A percentile compares a stretch with the other conserved stretches of the same genome.
Evolutionary conservation across 2,329 filamentous ascomycete genomes (phyloP).

Genomic region (Tolypocladium cylindrosporum): DNA sequence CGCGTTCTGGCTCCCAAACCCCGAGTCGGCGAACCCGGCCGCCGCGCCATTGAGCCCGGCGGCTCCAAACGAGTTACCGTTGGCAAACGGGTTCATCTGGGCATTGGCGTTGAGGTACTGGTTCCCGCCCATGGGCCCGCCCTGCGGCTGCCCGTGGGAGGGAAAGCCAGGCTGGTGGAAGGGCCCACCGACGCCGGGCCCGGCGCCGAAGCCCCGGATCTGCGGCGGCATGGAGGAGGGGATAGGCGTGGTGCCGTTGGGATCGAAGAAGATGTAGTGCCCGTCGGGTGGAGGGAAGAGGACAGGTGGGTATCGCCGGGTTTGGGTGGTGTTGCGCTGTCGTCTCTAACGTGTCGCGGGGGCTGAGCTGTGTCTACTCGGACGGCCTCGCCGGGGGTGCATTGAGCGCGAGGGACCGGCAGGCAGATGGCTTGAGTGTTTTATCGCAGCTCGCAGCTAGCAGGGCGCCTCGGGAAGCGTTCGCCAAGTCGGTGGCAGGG

Average conservation of each 20-base stretch:
- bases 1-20: slow-evolving; percentile 77
- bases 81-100: slow-evolving; percentile 57
- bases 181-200: slow-evolving; percentile 25
- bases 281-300: neutral
- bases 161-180: slow-evolving; percentile 40
- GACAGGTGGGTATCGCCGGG: neutral
- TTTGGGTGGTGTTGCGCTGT: slow-evolving; percentile 4
- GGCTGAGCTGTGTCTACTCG: slow-evolving; percentile 6
- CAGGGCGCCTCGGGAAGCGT: neutral
- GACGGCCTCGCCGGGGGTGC: slow-evolving; percentile 7
- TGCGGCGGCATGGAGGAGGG: slow-evolving; percentile 24
- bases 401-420: slow-evolving; percentile 7
- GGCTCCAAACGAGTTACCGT: slow-evolving; percentile 45
- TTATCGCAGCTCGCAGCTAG: neutral
- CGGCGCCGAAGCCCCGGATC: slow-evolving; percentile 27
- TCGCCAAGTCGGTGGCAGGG: neutral
- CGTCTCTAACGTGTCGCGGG: slow-evolving; percentile 20
- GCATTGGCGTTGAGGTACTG: slow-evolving; percentile 64
- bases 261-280: neutral
- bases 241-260: neutral
- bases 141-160: slow-evolving; percentile 40
- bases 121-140: slow-evolving; percentile 49
- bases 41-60: slow-evolving; percentile 46
- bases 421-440: neutral
- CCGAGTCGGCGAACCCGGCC: slow-evolving; percentile 54